A percentile compares a stretch with the other conserved stretches of the same genome.
These are phyloP conservation scores for Epichloe amarillans DNA, from an alignment of 2,329 filamentous ascomycete genomes.

Conservation along the genomic window DNA sequence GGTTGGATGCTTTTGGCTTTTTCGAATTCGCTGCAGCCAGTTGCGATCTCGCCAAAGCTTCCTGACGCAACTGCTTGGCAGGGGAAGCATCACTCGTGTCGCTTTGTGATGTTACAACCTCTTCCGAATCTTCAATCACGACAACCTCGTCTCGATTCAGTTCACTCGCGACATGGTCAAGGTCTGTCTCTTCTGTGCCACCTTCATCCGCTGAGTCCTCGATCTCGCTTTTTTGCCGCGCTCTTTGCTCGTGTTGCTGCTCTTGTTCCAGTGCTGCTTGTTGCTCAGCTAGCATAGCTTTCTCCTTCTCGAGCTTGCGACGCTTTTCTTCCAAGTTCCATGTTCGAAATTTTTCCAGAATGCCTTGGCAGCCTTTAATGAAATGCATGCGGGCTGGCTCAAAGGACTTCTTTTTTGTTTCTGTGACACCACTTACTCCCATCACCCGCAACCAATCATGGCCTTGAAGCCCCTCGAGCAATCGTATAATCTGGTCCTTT, in stretches of 20 bases:
- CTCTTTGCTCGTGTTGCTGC: conserved; percentile 22
- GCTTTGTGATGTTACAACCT: conserved; percentile 33
- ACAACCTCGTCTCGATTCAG: conserved; percentile 12
- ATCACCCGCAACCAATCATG: conserved; percentile 89
- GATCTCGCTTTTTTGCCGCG: conserved; percentile 12
- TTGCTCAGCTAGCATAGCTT: conserved; percentile 15
- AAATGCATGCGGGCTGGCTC: conserved; percentile 78
- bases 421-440: conserved; percentile 75
- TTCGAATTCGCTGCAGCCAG: conserved; percentile 23
- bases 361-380: conserved; percentile 64
- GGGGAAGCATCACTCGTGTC: conserved; percentile 35
- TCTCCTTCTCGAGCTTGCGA: conserved; percentile 63
- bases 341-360: conserved; percentile 74
- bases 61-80: conserved; percentile 62
- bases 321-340: conserved; percentile 89
- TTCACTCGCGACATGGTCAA: conserved; percentile 6
- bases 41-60: conserved; percentile 45
- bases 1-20: conserved; percentile 17
- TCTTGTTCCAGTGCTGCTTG: conserved; percentile 15
- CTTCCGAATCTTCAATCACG: conserved; percentile 19
- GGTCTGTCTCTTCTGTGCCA: conserved; percentile 16
- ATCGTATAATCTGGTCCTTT: conserved; percentile 48
- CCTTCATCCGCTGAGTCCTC: conserved; percentile 20
- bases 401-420: conserved; percentile 78
- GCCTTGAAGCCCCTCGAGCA: conserved; percentile 72